Base-by-base conservation (phyloP, 2,329 filamentous ascomycete species). In the Fusarium buharicum region DNA sequence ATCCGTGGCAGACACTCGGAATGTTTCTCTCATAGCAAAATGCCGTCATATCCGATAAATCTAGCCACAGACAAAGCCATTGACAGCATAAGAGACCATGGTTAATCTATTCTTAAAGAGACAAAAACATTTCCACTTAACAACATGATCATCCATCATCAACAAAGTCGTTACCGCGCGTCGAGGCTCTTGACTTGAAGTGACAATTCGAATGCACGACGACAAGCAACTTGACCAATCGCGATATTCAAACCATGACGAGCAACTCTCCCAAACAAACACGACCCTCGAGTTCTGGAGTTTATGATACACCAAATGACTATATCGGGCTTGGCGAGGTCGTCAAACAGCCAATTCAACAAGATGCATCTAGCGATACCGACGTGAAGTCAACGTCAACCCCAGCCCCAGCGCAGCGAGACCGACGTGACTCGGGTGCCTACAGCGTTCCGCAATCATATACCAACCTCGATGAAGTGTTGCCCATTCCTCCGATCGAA, bases 391-490 rank as follows among this genome's bases (percentile, higher is more conserved):
- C 6, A 20, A 24, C 14, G 17, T 28, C 28, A 30, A 13, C 9
- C 12, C n/a, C 30, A 33, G 11, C 9, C 12, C n/a, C 30, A 33
- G 11, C 22, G 2, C 46, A 27, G 14, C 12, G 12, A n/a, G 28
- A 31, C n/a, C 39, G 53, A 50, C 39, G 43, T 45, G 45, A 55
- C 27, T 59, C 64, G 7, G 48, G 62, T 38, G 48, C 63, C 16
- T 74, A 75, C 57, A 55, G 73, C 28, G 57, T 66, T 9, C 72
- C 73, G 4, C 59, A 55, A 36, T 67, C 64, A 4, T 82, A 80
- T 55, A 73, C 64, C 37, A 79, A 81, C 57, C 70, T 83, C 20
- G 75, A 78, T 54, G 82, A 84, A 65, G 58, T 78, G 14, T 41
- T 27, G 8, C 46, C 51, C 8, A 36, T 56, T 22, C 45, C 59